A percentile compares a stretch with the other conserved stretches of the same genome.
phyloP scores from a whole-genome alignment of 352 stramenopile species.

The Globisporangium polare region DNA sequence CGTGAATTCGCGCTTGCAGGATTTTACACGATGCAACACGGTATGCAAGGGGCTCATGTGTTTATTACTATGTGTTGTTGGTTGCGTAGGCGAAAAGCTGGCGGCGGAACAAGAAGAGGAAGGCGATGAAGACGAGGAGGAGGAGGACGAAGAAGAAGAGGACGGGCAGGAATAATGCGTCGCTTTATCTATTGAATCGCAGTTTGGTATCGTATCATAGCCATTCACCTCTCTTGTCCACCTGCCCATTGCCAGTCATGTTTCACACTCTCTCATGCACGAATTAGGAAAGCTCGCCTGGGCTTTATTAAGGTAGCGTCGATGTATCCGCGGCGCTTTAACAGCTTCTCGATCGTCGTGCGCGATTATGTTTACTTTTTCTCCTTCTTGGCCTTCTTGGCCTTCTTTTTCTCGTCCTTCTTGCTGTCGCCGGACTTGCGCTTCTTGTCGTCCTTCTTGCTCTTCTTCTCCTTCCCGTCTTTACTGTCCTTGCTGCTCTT shows the following conservation, averaged over 20 bases:
- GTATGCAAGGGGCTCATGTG: background rate
- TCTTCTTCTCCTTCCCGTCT: slow-evolving; percentile 42
- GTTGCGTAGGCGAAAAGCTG: slow-evolving; percentile 68
- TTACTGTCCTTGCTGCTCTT: slow-evolving; percentile 32
- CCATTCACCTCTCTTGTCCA: slow-evolving; percentile 20
- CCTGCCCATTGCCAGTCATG: slow-evolving; percentile 2
- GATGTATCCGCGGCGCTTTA: slow-evolving; percentile 28
- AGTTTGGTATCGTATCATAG: slow-evolving; percentile 8
- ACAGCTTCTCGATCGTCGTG: no score
- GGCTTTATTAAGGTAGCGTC: slow-evolving; percentile 20
- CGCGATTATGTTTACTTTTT: no score
- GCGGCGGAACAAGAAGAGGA: slow-evolving; percentile 64
- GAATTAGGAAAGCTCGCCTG: background rate
- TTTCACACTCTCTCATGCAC: no score
- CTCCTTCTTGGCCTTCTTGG: slow-evolving; percentile 64
- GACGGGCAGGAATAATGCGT: slow-evolving; percentile 15
- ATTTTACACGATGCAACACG: no score
- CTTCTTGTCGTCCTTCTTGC: slow-evolving; percentile 66
- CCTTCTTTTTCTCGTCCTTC: slow-evolving; percentile 54
- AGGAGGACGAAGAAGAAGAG: slow-evolving; percentile 43
- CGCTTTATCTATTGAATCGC: slow-evolving; percentile 7
- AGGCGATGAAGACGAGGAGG: slow-evolving; percentile 52
- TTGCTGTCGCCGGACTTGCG: slow-evolving; percentile 39
- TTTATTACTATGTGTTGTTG: background rate
- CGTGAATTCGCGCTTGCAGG: background rate